phyloP scores from a whole-genome alignment of 805 yeast species.

The Pichia exigua region DNA sequence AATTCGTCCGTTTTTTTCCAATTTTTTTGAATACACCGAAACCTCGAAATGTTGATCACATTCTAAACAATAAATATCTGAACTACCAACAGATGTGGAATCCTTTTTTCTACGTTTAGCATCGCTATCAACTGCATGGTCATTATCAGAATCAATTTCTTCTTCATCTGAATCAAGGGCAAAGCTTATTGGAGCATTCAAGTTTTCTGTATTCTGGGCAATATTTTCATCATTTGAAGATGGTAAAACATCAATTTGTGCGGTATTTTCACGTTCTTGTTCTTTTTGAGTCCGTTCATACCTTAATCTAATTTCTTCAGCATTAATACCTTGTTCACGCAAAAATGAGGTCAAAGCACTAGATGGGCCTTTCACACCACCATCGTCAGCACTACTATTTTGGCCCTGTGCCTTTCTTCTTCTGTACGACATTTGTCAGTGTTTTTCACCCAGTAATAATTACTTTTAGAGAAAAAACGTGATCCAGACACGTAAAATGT shows the following conservation, averaged over 20 bases:
- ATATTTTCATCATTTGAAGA: slow-evolving; percentile 7
- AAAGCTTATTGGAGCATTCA: slow-evolving; percentile 4
- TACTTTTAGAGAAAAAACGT: not conserved
- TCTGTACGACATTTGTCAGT: slow-evolving; percentile 19
- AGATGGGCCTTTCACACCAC: slow-evolving; percentile 50
- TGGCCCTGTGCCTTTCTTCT: slow-evolving; percentile 12
- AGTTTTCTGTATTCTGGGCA: slow-evolving; percentile 18
- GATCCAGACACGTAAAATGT: not conserved
- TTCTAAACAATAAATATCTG: slow-evolving; percentile 44
- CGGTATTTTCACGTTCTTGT: slow-evolving; percentile 27
- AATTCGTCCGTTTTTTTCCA: slow-evolving; percentile 37
- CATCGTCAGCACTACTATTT: not conserved
- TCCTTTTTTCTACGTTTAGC: slow-evolving; percentile 13
- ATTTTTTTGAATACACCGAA: slow-evolving; percentile 55
- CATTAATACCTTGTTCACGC: slow-evolving; percentile 81
- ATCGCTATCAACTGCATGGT: slow-evolving; percentile 12
- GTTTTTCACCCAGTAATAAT: no score
- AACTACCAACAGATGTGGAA: slow-evolving; percentile 4
- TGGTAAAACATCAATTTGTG: slow-evolving; percentile 14
- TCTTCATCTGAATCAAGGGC: slow-evolving; percentile 12
- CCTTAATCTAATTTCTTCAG: slow-evolving; percentile 59
- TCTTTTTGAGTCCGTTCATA: slow-evolving; percentile 26
- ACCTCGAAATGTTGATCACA: slow-evolving; percentile 55
- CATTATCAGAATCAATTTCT: slow-evolving; percentile 14
- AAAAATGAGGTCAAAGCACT: slow-evolving; percentile 87